Evolutionary conservation across 2,329 filamentous ascomycete genomes (phyloP).

Genomic region (Penicillium digitatum): DNA sequence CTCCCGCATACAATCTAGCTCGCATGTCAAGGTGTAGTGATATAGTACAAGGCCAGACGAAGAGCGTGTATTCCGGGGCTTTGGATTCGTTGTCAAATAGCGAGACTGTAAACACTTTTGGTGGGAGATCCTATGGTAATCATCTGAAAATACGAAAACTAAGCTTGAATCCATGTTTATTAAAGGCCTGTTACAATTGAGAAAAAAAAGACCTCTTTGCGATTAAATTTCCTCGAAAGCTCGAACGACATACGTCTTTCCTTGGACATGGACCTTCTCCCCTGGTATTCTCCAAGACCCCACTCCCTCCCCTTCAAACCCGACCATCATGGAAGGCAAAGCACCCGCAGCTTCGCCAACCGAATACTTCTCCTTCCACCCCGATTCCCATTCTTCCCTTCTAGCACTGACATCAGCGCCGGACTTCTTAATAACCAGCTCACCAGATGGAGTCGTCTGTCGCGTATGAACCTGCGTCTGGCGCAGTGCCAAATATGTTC

Average conservation of each 20-base stretch:
- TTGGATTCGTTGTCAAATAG: neutral
- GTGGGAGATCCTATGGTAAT: neutral
- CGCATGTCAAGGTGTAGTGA: neutral
- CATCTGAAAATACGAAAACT: neutral
- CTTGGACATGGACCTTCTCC: constrained; percentile 18
- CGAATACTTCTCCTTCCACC: constrained; percentile 19
- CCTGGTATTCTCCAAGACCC: constrained; percentile 18
- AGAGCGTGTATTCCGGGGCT: neutral
- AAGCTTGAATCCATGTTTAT: neutral
- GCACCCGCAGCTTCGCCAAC: constrained; percentile 11
- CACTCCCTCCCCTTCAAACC: constrained; percentile 11
- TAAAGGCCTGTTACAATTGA: neutral
- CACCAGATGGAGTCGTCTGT: constrained; percentile 5
- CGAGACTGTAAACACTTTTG: neutral
- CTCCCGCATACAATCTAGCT: neutral
- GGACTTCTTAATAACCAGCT: constrained; percentile 16
- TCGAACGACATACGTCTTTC: constrained; percentile 23
- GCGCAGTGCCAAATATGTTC: constrained; percentile 28
- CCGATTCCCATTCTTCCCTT: constrained; percentile 27
- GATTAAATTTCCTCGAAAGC: constrained; percentile 25
- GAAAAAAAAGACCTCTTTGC: neutral
- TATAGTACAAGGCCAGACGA: neutral
- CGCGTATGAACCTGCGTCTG: constrained; percentile 24
- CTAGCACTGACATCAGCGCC: constrained; percentile 29
- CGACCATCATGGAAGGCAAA: constrained; percentile 23